phyloP scores from a whole-genome alignment of 139 green algal species.

The Auxenochlorella pyrenoidosa region DNA sequence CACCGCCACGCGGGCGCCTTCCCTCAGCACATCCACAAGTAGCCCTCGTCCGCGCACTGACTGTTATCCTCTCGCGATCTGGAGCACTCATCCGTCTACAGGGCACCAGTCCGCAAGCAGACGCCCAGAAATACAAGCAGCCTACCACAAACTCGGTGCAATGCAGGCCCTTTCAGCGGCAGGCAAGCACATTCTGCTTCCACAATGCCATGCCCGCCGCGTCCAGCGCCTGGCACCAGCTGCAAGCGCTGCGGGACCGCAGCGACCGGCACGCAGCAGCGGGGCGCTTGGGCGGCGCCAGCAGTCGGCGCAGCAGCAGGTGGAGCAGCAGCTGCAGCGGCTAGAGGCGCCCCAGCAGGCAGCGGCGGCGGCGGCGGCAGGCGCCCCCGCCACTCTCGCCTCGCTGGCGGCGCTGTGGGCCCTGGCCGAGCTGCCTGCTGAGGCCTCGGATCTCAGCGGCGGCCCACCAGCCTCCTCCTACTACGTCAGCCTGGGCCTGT shows the following conservation, averaged over 20 bases:
- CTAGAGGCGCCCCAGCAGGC: background rate
- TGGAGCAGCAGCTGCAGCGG: conserved; percentile 19
- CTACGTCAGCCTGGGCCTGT: conserved; percentile 88
- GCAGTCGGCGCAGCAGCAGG: background rate
- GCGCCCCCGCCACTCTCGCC: background rate
- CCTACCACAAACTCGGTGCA: background rate
- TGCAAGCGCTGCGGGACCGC: background rate
- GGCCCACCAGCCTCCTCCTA: conserved; percentile 61
- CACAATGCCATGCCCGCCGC: background rate
- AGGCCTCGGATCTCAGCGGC: conserved; percentile 27
- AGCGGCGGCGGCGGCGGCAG: background rate
- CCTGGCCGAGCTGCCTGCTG: conserved; percentile 14
- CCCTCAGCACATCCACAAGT: background rate
- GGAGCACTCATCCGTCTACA: background rate
- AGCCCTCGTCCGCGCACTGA: background rate
- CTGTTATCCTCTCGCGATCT: too few relatives aligned
- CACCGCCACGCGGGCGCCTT: background rate
- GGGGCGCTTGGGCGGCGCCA: background rate
- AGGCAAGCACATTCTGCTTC: background rate
- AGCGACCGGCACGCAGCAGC: background rate
- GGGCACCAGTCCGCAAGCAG: background rate
- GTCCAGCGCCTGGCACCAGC: conserved; percentile 7
- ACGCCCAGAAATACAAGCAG: background rate
- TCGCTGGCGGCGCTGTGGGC: conserved; percentile 35
- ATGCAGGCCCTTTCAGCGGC: background rate